Conservation (phyloP, 352 stramenopile species). For the Aphanomyces astaci region DNA sequence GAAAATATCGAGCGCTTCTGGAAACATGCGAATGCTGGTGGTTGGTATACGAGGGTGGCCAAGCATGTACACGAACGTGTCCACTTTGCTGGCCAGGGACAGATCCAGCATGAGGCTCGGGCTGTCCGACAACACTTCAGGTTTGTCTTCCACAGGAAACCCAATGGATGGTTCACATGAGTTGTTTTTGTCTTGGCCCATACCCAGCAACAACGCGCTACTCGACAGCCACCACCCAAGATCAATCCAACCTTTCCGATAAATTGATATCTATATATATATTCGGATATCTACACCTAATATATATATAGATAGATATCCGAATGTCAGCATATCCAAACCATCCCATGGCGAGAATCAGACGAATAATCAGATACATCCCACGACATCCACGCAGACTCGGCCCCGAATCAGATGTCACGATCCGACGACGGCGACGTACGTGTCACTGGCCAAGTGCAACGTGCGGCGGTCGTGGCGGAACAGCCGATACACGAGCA, state of each 20-base stretch:
- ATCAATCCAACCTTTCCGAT: too few relatives aligned
- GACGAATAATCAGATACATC: too few relatives aligned
- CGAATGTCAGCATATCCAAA: too few relatives aligned
- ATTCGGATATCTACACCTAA: too few relatives aligned
- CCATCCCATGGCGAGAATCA: too few relatives aligned
- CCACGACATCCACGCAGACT: too few relatives aligned
- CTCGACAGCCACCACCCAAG: too few relatives aligned
- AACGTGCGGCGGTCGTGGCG: slow-evolving; percentile 52
- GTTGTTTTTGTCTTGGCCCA: too few relatives aligned
- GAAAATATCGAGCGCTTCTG: slow-evolving; percentile 11
- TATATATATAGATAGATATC: too few relatives aligned
- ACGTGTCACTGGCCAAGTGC: slow-evolving; percentile 49
- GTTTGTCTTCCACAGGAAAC: not conserved
- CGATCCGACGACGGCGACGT: not conserved
- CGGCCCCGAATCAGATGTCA: not conserved
- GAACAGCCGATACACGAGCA: slow-evolving; percentile 57
- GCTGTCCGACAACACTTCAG: not conserved
- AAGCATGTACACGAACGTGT: slow-evolving; percentile 2
- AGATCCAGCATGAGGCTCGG: slow-evolving; percentile 8
- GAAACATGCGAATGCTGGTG: not conserved
- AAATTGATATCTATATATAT: too few relatives aligned
- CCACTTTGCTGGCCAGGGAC: slow-evolving; percentile 9
- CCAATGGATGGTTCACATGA: too few relatives aligned
- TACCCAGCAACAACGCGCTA: too few relatives aligned
- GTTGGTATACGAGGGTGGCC: not conserved